These are phyloP conservation scores for Schizosaccharomyces japonicus DNA, from an alignment of 805 yeast species.

Conservation along the genomic window DNA sequence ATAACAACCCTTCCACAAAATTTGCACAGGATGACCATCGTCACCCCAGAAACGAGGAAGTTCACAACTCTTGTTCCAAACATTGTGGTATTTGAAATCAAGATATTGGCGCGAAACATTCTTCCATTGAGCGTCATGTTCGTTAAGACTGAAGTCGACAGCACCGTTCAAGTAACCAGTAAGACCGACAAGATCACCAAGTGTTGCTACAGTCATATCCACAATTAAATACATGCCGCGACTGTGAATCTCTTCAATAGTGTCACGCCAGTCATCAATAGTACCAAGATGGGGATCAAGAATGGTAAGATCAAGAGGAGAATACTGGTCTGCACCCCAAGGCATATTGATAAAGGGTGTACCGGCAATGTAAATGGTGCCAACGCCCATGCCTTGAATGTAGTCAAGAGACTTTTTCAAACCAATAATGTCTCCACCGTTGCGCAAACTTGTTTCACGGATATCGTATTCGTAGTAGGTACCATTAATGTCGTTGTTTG, in stretches of 20 bases:
- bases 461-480: slow-evolving; percentile 1
- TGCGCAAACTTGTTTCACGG: neutral
- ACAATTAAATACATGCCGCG: slow-evolving; percentile 2
- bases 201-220: slow-evolving; percentile 4
- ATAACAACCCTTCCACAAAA: neutral
- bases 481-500: slow-evolving; percentile 2
- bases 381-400: slow-evolving; percentile 4
- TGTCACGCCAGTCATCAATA: neutral
- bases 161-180: neutral
- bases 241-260: slow-evolving; percentile 2
- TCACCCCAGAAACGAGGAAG: slow-evolving; percentile 4
- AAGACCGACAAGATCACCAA: slow-evolving; percentile 2
- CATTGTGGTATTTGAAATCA: neutral
- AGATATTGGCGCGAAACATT: neutral
- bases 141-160: neutral
- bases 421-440: slow-evolving; percentile 4
- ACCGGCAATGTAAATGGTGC: neutral
- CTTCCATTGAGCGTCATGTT: slow-evolving; percentile 4
- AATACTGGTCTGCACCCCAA: slow-evolving; percentile 5
- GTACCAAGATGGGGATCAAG: slow-evolving; percentile 5
- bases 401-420: neutral
- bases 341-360: slow-evolving; percentile 2
- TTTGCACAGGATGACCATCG: neutral
- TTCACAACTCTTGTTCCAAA: neutral
- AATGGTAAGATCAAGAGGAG: slow-evolving; percentile 4